Conservation (phyloP, 805 yeast genomes). For the Candida sphagnicola region DNA sequence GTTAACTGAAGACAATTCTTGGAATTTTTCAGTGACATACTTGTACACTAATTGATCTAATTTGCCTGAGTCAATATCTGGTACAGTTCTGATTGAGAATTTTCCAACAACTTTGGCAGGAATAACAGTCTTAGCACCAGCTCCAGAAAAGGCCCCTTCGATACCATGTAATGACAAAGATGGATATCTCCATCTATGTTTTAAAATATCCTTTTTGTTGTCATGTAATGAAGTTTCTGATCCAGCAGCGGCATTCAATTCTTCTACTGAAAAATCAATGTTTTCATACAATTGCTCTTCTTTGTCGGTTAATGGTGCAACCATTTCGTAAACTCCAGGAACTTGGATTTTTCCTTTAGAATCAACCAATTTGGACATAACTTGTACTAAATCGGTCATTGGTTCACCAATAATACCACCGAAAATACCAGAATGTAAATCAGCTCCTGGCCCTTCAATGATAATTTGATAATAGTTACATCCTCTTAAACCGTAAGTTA, state of each 20-base stretch:
- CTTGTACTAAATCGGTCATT: constrained; percentile 83
- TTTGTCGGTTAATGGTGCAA: constrained; percentile 82
- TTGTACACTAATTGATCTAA: constrained; percentile 74
- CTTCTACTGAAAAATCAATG: constrained; percentile 81
- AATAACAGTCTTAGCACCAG: constrained; percentile 97
- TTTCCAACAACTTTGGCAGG: constrained; percentile 94
- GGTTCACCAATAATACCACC: constrained; percentile 99
- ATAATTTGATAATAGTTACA: constrained; percentile 85
- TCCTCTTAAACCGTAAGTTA: constrained; percentile 97
- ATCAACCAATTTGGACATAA: constrained; percentile 75
- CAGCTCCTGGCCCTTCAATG: constrained; percentile 91
- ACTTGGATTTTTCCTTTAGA: constrained; percentile 77
- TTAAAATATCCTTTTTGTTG: constrained; percentile 78
- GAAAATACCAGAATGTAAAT: constrained; percentile 93
- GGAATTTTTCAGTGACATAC: constrained; percentile 64
- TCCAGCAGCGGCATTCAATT: constrained; percentile 85
- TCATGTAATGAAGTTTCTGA: constrained; percentile 77
- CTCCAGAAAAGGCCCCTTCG: constrained; percentile 93
- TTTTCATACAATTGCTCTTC: constrained; percentile 78
- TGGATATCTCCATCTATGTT: constrained; percentile 99
- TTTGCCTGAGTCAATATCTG: constrained; percentile 78
- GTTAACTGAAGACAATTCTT: constrained; percentile 73
- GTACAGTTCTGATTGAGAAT: constrained; percentile 96
- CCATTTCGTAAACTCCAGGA: constrained; percentile 90
- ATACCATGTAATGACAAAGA: constrained; percentile 94